Evolutionary conservation across 139 green algal species (phyloP).

Genomic region (Ulvella scutata): DNA sequence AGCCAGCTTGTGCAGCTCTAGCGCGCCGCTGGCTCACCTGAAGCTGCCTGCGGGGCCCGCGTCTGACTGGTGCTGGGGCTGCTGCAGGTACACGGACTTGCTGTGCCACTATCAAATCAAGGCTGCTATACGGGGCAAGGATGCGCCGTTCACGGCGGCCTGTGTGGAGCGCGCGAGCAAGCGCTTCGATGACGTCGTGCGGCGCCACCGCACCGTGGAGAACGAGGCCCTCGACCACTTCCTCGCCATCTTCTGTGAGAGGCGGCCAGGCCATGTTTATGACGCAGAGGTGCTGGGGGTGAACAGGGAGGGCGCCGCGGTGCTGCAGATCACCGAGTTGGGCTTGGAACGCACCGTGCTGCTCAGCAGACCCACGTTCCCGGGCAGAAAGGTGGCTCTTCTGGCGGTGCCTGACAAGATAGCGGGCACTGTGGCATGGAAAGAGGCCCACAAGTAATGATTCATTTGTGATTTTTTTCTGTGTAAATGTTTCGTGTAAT

Average conservation of each 20-base stretch:
- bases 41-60: too few relatives aligned
- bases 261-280: not conserved
- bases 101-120: slow-evolving; percentile 2
- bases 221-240: not conserved
- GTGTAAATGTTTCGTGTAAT: too few relatives aligned
- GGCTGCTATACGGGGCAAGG: not conserved
- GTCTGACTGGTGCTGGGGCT: too few relatives aligned
- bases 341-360: not conserved
- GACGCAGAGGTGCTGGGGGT: not conserved
- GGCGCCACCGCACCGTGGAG: not conserved
- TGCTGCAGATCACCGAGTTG: not conserved
- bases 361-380: not conserved
- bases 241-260: not conserved
- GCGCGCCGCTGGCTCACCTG: too few relatives aligned
- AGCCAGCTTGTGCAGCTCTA: too few relatives aligned
- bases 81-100: slow-evolving; percentile 2
- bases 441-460: too few relatives aligned
- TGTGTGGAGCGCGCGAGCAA: not conserved
- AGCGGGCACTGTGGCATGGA: not conserved
- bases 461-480: too few relatives aligned
- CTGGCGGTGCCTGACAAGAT: not conserved
- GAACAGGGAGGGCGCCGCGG: not conserved
- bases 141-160: not conserved
- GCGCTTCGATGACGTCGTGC: not conserved
- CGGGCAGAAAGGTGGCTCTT: not conserved